Evolutionary conservation across 2,329 filamentous ascomycete species (phyloP).

Genomic region (Fusarium begoniae): DNA sequence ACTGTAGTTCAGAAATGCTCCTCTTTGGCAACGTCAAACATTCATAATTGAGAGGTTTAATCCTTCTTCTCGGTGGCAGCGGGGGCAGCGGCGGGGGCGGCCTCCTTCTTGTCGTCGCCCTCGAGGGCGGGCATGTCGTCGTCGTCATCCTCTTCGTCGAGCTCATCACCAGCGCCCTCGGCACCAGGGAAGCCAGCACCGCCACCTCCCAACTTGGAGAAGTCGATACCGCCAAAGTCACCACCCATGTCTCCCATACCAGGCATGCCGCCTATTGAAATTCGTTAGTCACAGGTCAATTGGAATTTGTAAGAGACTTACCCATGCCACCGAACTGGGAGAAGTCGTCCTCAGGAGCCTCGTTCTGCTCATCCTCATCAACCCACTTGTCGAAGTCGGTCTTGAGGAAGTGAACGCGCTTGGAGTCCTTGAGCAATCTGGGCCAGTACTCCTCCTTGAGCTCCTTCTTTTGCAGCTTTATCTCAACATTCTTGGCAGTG

Average conservation of each 20-base stretch:
- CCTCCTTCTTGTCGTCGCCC: slow-evolving; percentile 62
- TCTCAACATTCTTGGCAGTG: slow-evolving; percentile 85
- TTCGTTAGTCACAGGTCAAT: not conserved
- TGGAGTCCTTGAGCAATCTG: slow-evolving; percentile 86
- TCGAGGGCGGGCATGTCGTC: slow-evolving; percentile 89
- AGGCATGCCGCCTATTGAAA: slow-evolving; percentile 60
- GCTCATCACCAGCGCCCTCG: slow-evolving; percentile 56
- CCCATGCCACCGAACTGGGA: slow-evolving; percentile 74
- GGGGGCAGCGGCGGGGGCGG: slow-evolving; percentile 42
- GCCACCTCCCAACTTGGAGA: slow-evolving; percentile 84
- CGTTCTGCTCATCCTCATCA: slow-evolving; percentile 98
- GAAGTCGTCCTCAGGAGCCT: slow-evolving; percentile 82
- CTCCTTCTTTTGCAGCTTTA: slow-evolving; percentile 97
- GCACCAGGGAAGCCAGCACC: slow-evolving; percentile 65
- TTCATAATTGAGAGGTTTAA: slow-evolving; percentile 36
- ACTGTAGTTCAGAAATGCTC: slow-evolving; percentile 32
- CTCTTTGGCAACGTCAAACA: slow-evolving; percentile 31
- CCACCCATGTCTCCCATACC: slow-evolving; percentile 58
- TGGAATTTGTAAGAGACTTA: slow-evolving; percentile 48
- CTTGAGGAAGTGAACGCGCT: slow-evolving; percentile 96
- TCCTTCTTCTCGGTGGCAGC: slow-evolving; percentile 53
- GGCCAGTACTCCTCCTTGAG: slow-evolving; percentile 96
- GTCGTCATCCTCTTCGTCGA: slow-evolving; percentile 69
- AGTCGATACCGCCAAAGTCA: slow-evolving; percentile 89
- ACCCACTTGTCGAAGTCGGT: slow-evolving; percentile 99